Evolutionary conservation across 345 rosid species (phyloP), one percentile per base, ranked within the genome.

Genomic region (Lepidium aucheri): DNA sequence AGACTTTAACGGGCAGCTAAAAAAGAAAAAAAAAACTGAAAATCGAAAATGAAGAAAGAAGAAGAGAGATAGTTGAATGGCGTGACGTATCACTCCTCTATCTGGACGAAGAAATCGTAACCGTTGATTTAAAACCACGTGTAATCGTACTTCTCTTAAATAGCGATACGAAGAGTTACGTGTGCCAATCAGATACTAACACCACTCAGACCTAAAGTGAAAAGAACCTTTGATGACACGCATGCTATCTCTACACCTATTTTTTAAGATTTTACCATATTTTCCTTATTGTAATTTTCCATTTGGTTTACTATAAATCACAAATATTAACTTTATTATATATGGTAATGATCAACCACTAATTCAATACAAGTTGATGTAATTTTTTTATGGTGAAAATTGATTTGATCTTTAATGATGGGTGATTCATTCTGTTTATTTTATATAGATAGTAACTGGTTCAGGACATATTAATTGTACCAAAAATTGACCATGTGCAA

Each of bases 111-210:
- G 22, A 7, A 73, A 81, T 77, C 80, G 54, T 24, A 40, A 64
- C 85, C 94, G 90, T 82, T 33, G 54, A 73, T 78, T 30, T 28
- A 9, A 34, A 2, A 58, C 35, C 86, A 81, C 93, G 86, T 74
- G 73, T 70, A 10, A 7, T 40, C 22, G 28, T 28, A 2, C 9
- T 1, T 46, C 1, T 32, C 18, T 30, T 47, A 54, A 39, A 51
- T 20, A 52, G 53, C 60, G 61, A 34, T 13, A 36, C 34, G 38
- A 45, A 28, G 69, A 32, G 33, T 67, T 63, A 77, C 81, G 84
- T 83, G 86, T 30, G 41, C 93, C 79, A 77, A 71, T 84, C 7
- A 63, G 6, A 17, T 49, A 9, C 20, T 1, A 16, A 68, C 89
- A 83, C 78, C 2, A 60, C 56, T 73, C 51, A 8, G 41, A 52